Evolutionary conservation across 2,329 filamentous ascomycete genomes (phyloP).

Genomic region (Exophiala dermatitidis): DNA sequence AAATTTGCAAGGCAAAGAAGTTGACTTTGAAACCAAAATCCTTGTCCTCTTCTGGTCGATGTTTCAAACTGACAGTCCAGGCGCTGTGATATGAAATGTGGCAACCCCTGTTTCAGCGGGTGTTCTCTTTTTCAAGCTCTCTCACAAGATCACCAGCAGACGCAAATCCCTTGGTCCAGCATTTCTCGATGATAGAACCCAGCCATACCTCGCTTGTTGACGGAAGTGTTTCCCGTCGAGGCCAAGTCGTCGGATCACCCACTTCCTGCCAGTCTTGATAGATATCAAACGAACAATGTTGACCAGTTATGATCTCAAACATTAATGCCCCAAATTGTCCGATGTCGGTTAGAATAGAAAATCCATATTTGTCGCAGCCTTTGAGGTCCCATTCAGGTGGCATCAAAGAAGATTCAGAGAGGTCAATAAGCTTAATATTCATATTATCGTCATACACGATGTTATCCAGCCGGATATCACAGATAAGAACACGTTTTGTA

Average conservation of each 20-base stretch:
- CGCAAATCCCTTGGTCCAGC: constrained; percentile 21
- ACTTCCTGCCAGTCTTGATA: constrained; percentile 16
- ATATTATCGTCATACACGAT: constrained; percentile 24
- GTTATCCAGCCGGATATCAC: constrained; percentile 18
- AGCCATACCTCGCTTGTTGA: constrained; percentile 28
- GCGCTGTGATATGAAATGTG: too few relatives aligned
- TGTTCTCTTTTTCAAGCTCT: constrained; percentile 29
- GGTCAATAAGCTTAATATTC: constrained; percentile 29
- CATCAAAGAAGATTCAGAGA: constrained; percentile 27
- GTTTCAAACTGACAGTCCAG: too few relatives aligned
- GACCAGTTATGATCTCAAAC: constrained; percentile 28
- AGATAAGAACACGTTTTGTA: constrained; percentile 10
- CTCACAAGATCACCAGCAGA: constrained; percentile 19
- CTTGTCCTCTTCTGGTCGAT: too few relatives aligned
- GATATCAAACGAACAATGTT: constrained; percentile 26
- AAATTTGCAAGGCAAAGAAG: too few relatives aligned
- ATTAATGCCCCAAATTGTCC: constrained; percentile 30
- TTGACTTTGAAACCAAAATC: too few relatives aligned
- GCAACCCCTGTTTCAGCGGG: constrained; percentile 13
- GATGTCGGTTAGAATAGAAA: constrained; percentile 29
- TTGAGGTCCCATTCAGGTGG: constrained; percentile 27
- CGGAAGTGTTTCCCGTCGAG: constrained; percentile 25
- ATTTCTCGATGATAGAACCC: constrained; percentile 28
- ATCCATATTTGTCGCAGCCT: constrained; percentile 27
- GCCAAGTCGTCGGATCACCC: constrained; percentile 21